Evolutionary conservation across 2,329 filamentous ascomycete genomes (phyloP), one percentile per base, ranked within the genome.

Genomic region (Phialophora macrospora): DNA sequence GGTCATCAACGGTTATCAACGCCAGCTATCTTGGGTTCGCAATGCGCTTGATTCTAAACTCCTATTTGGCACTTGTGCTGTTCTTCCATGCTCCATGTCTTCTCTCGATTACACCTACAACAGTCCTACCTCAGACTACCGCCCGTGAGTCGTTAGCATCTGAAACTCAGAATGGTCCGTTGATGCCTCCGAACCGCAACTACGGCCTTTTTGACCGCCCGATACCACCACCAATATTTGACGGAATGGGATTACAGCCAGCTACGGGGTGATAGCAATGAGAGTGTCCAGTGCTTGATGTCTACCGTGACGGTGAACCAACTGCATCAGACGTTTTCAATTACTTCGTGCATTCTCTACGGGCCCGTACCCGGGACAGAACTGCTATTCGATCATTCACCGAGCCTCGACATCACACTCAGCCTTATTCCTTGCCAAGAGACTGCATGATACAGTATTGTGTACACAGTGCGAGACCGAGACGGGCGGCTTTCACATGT

Each of bases 161-260:
- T 2, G 60, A 60, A 30, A 38, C 41, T 41, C 51, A 56, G 34
- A 46, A 57, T 24, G 64, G 34, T 26, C 55, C 55, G 22, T 32
- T 55, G 32, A 66, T 66, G 64, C 64, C 60, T 14, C 52, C 41
- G 24, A 60, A 51, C 26, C 64, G 64, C 34, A 66, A 63, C 28
- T 63, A 63, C 38, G 60, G 64, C 34, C 51, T 63, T n/a, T 66
- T 66, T 49, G 60, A 66, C 49, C 64, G 64, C 20, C 60, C 64
- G 44, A 51, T 51, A 17, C 64, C 60, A 24, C 46, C n/a, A 28
- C 59, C 59, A 11, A 20, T 52, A 12, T 26, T 41, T 11, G 12
- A 30, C 24, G 52, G 51, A 48, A 30, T 30, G 2, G 28, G 32
- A 11, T 32, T 32, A 24, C 55, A 58, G 55, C 20, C 11, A 24